Conservation (phyloP, 2,329 filamentous ascomycete genomes). For the Fusarium chaquense region DNA sequence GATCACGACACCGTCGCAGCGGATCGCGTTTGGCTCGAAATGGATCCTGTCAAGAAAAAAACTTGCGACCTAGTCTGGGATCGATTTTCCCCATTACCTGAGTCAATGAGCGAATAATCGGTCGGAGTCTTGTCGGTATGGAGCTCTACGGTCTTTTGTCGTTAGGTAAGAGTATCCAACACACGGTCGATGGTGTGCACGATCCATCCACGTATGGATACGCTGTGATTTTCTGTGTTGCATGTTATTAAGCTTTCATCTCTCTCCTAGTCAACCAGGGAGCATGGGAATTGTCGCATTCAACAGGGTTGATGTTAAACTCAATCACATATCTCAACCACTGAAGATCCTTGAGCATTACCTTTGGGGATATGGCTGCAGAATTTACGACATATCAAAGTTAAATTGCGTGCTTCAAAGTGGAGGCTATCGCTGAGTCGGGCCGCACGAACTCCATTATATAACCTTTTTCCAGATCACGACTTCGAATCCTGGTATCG, state of each 20-base stretch:
- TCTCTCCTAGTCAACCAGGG: background rate
- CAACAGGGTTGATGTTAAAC: background rate
- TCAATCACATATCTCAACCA: background rate
- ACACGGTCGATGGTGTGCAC: background rate
- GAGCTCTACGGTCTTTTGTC: background rate
- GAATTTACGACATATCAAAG: conserved; percentile 12
- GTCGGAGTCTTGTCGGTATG: background rate
- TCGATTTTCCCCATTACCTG: background rate
- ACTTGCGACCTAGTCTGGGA: background rate
- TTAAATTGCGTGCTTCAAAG: conserved; percentile 35
- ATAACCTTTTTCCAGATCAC: conserved; percentile 33
- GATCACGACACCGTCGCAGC: background rate
- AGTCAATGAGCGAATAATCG: background rate
- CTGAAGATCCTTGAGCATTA: background rate
- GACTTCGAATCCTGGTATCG: conserved; percentile 18
- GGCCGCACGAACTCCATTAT: conserved; percentile 16
- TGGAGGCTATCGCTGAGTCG: conserved; percentile 9
- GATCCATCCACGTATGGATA: background rate
- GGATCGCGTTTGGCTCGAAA: background rate
- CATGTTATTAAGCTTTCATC: background rate
- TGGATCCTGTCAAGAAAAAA: background rate
- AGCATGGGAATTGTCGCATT: background rate
- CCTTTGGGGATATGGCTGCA: no score
- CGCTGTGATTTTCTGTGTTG: background rate
- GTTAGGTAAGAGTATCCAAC: background rate